Base-by-base conservation (phyloP, 1,139 yeast species). In the Geotrichum reessii region DNA sequence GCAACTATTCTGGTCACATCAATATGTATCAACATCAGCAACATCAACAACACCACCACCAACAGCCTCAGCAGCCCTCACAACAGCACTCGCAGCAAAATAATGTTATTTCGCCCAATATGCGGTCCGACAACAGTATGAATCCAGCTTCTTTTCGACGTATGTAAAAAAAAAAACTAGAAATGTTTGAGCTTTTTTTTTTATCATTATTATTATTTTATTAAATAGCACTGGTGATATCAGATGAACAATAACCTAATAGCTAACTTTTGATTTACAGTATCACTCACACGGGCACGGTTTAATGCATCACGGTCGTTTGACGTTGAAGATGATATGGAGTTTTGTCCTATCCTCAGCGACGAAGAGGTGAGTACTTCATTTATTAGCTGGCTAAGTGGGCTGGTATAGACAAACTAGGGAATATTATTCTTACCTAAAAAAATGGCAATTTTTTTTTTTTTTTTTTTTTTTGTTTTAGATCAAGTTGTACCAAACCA, bases 311-410 rank as follows among this genome's bases (percentile, higher is more conserved):
- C 83, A 62, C 79, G 85, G 64, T 80, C 87, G 21, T 84, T 85
- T 71, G 87, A 84, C 63, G 67, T 78, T 52, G 87, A 82, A 68
- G 86, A 85, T 61, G 90, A 85, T 66, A 69, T 80, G 57, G 89
- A 84, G 71, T 85, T 85, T 69, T 82, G 86, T 64, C 90, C 90
- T 19, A 66, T 73, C 25, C 57, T 72, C 24, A 64, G 70, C n/a
- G 73, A 71, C 37, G 72, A 71, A 52, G 71, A 70, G 50, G 67
- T 60, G 50, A 55, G 62, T 46, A 37, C 31, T 9, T 1, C 7
- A 19, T 17, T 7, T 5, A 37, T 2, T 5, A 6, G 7, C 42
- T n/a, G 17, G 42, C 28, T 14, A 14, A 6, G n/a, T 2, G 6
- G n/a, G 42, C 42, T 37, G n/a, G 14, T 14, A 2, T 14, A 19